phyloP scores from a whole-genome alignment of 2,329 filamentous ascomycete genomes.

The Akanthomyces muscarius region DNA sequence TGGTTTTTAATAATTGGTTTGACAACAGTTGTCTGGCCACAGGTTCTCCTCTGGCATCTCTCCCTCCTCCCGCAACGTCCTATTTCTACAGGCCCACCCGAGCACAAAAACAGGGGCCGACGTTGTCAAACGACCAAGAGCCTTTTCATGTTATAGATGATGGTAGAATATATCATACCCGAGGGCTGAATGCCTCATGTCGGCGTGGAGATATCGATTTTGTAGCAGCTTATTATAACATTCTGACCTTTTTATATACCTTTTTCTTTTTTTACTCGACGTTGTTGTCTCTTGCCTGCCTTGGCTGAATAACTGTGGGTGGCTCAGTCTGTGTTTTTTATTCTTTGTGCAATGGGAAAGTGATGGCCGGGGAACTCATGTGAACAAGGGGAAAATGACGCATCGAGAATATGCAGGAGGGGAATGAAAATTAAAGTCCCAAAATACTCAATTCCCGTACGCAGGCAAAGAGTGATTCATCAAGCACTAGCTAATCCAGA shows the following conservation, averaged over 20 bases:
- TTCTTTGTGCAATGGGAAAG: background rate
- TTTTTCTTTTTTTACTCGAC: background rate
- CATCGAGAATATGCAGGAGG: background rate
- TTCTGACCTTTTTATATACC: conserved; percentile 10
- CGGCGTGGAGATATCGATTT: conserved; percentile 10
- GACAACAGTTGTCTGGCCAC: conserved; percentile 12
- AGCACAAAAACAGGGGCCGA: background rate
- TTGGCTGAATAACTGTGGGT: background rate
- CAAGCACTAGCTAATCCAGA: background rate
- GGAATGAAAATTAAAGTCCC: background rate
- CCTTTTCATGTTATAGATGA: conserved; percentile 10
- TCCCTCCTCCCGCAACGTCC: background rate
- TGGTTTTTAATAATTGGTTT: conserved; percentile 9
- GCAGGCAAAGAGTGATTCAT: background rate
- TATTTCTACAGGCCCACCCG: background rate
- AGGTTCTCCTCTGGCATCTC: background rate
- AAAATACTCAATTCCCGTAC: background rate
- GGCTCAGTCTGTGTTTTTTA: background rate
- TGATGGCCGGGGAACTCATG: background rate
- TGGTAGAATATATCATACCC: conserved; percentile 16
- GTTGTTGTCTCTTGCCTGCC: background rate
- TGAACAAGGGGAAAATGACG: background rate
- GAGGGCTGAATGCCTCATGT: conserved; percentile 9
- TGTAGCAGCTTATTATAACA: conserved; percentile 4
- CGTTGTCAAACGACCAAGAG: background rate